These are phyloP conservation scores for Spencermartinsiella ligniputridi DNA, from an alignment of 1,139 yeast species.

Conservation along the genomic window DNA sequence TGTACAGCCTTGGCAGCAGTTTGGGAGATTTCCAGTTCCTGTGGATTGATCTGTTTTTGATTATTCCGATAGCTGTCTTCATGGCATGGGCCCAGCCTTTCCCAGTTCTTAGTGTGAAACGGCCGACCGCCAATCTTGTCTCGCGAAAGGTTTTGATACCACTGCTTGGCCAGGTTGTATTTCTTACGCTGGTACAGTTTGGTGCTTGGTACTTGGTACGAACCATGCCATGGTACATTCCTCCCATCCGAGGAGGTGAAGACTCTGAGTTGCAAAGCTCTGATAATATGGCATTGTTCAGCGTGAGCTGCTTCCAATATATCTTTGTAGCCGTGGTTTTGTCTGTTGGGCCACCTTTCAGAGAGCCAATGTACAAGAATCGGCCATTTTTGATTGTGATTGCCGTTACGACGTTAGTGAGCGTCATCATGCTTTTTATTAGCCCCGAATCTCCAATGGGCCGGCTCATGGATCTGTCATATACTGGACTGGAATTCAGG, in stretches of 20 bases:
- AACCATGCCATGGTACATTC: conserved; percentile 63
- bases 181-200: conserved; percentile 63
- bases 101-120: conserved; percentile 53
- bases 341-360: conserved; percentile 93
- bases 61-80: conserved; percentile 89
- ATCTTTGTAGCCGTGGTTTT: conserved; percentile 75
- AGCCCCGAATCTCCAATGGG: conserved; percentile 52
- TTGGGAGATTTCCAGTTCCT: conserved; percentile 96
- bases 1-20: conserved; percentile 86
- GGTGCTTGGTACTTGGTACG: conserved; percentile 55
- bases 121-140: conserved; percentile 92
- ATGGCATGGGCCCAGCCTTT: conserved; percentile 96
- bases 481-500: conserved; percentile 51
- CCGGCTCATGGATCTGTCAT: conserved; percentile 68
- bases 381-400: conserved; percentile 67
- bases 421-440: conserved; percentile 23
- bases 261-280: conserved; percentile 82
- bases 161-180: conserved; percentile 62
- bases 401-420: conserved; percentile 48
- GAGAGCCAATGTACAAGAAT: conserved; percentile 70
- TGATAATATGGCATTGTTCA: conserved; percentile 82
- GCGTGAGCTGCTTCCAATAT: conserved; percentile 82
- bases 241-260: conserved; percentile 75
- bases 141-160: conserved; percentile 85
- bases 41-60: conserved; percentile 84